A percentile compares a stretch with the other conserved stretches of the same genome.
Conservation (phyloP, 2,329 filamentous ascomycete genomes). For the Podosphaera fusca region DNA sequence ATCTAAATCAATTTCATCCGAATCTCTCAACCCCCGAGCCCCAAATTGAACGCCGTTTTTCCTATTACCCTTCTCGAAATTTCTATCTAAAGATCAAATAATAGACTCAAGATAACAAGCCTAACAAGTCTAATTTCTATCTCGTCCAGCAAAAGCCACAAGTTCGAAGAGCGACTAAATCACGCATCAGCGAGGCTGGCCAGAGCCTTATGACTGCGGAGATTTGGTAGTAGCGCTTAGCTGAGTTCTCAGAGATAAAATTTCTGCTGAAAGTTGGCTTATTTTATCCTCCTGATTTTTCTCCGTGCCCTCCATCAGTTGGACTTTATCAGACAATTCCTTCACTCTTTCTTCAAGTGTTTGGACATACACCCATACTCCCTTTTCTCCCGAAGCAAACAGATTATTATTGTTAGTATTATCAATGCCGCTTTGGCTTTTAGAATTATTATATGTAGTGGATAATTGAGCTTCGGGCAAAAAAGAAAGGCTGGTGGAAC, state of each 20-base stretch:
- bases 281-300: slow-evolving; percentile 13
- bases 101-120: too few species aligned
- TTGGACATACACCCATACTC: slow-evolving; percentile 51
- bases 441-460: slow-evolving; percentile 18
- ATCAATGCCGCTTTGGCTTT: slow-evolving; percentile 31
- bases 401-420: slow-evolving; percentile 44
- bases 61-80: too few species aligned
- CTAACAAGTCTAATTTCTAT: too few species aligned
- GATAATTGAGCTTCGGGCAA: slow-evolving; percentile 22
- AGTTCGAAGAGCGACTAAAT: too few species aligned
- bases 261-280: slow-evolving; percentile 12
- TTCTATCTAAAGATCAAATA: too few species aligned
- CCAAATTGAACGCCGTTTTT: too few species aligned
- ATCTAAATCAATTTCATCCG: too few species aligned
- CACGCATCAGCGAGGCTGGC: background rate
- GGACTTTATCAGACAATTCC: slow-evolving; percentile 22
- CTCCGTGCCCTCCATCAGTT: slow-evolving; percentile 18
- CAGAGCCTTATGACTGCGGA: background rate
- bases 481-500: slow-evolving; percentile 13
- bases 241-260: slow-evolving; percentile 11
- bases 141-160: too few species aligned
- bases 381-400: slow-evolving; percentile 35
- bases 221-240: slow-evolving; percentile 5
- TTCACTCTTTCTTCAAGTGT: slow-evolving; percentile 39
- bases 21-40: too few species aligned